Evolutionary conservation across 805 yeast genomes (phyloP).

Genomic region (Ogataea philodendri): DNA sequence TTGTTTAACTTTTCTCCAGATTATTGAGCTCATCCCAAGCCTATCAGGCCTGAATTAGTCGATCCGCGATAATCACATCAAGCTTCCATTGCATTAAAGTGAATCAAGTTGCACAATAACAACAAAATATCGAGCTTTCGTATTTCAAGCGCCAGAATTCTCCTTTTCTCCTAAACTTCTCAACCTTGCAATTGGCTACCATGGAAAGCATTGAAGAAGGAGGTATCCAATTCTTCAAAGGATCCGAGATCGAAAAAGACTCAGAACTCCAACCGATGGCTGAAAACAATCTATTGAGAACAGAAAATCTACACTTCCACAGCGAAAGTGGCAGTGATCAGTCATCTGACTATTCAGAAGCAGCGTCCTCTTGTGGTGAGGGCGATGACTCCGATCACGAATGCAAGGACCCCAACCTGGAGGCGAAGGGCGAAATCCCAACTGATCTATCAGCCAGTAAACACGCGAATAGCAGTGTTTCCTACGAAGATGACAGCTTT

Average conservation of each 20-base stretch:
- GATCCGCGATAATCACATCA: no score
- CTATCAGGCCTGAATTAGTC: no score
- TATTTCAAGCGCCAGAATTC: conserved; percentile 1
- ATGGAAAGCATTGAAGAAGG: conserved; percentile 22
- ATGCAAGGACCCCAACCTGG: background rate
- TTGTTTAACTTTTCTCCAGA: conserved; percentile 6
- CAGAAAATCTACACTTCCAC: conserved; percentile 14
- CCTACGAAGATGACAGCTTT: conserved; percentile 22
- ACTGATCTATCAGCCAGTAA: no score
- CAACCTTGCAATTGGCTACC: conserved; percentile 6
- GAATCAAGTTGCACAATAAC: no score
- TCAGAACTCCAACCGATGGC: conserved; percentile 16
- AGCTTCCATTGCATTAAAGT: no score
- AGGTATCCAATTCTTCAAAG: conserved; percentile 19
- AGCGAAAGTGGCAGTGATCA: conserved; percentile 21
- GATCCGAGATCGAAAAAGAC: conserved; percentile 16
- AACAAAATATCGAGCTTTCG: no score
- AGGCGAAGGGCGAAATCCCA: no score
- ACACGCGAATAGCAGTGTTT: conserved; percentile 8
- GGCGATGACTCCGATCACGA: conserved; percentile 10
- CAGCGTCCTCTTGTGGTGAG: conserved; percentile 18
- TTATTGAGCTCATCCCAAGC: conserved; percentile 1
- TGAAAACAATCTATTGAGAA: conserved; percentile 14
- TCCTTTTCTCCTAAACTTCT: background rate
- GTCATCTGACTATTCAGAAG: conserved; percentile 22